Conservation (phyloP, 1,284 basidiomycete species). For the Ustilago nuda region DNA sequence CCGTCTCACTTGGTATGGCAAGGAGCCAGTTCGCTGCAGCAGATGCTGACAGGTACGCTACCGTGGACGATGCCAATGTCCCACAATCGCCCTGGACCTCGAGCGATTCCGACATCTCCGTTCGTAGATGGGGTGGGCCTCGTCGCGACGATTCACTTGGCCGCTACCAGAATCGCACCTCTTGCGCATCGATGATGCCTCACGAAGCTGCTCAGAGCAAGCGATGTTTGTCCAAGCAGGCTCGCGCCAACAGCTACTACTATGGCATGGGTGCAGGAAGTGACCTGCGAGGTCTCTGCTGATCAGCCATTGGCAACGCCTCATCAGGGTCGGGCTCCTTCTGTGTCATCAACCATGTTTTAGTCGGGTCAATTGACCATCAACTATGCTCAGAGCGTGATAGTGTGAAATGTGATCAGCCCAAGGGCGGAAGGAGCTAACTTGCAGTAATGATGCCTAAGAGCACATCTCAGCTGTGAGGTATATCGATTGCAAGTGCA, state of each 20-base stretch:
- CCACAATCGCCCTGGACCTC: conserved; percentile 49
- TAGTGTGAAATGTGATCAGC: not conserved
- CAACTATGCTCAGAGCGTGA: not conserved
- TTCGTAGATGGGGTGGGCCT: conserved; percentile 47
- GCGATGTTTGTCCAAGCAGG: conserved; percentile 7
- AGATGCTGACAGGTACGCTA: not conserved
- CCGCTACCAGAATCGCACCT: conserved; percentile 5
- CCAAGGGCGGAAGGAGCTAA: not conserved
- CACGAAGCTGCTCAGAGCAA: conserved; percentile 2
- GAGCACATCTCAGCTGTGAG: not conserved
- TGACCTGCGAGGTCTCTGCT: conserved; percentile 32
- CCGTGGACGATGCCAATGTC: not conserved
- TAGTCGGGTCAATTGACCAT: not conserved
- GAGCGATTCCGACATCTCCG: conserved; percentile 49
- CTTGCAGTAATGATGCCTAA: not conserved
- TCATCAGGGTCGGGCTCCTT: not conserved
- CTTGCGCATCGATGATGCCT: conserved; percentile 2
- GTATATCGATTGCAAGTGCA: not conserved
- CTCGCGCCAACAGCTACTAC: conserved; percentile 31
- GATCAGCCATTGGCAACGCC: not conserved
- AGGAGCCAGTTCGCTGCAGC: conserved; percentile 13
- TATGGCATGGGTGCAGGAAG: conserved; percentile 31
- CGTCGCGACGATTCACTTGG: conserved; percentile 25
- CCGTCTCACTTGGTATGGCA: conserved; percentile 33
- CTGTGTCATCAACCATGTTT: not conserved